Evolutionary conservation across 257 asterid species (phyloP).

Genomic region (Primulina tabacum): DNA sequence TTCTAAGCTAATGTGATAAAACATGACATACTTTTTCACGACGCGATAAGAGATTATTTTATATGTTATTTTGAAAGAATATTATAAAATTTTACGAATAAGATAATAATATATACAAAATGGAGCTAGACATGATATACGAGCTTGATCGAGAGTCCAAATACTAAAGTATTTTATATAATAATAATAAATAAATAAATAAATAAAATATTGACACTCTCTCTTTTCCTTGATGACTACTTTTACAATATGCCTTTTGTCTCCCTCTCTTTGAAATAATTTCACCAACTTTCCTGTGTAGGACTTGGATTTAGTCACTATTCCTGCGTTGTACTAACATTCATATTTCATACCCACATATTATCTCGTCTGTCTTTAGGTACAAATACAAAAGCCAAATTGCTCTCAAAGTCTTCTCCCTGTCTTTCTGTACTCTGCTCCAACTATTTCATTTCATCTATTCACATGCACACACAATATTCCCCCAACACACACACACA

Average conservation of each 20-base stretch:
- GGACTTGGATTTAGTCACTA: conserved; percentile 25
- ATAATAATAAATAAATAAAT: too few relatives aligned
- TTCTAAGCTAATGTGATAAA: too few relatives aligned
- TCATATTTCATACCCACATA: not conserved
- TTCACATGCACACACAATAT: not conserved
- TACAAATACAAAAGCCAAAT: not conserved
- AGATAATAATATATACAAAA: too few relatives aligned
- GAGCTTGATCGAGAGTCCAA: too few relatives aligned
- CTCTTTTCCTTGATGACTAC: conserved; percentile 35
- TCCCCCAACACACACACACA: not conserved
- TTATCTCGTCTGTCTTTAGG: not conserved
- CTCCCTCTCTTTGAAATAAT: conserved; percentile 33
- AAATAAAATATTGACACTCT: not conserved
- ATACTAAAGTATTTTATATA: too few relatives aligned
- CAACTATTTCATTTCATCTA: not conserved
- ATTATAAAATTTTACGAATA: too few relatives aligned
- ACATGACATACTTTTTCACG: too few relatives aligned
- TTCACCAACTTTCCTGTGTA: conserved; percentile 40
- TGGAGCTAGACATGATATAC: too few relatives aligned
- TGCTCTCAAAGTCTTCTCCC: not conserved
- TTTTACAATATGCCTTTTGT: conserved; percentile 52
- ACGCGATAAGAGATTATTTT: too few relatives aligned
- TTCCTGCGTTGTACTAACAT: conserved; percentile 18
- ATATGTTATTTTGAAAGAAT: too few relatives aligned
- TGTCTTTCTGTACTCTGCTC: not conserved